Evolutionary conservation across 139 green algal genomes (phyloP), one percentile per base, ranked within the genome.

Genomic region (Axilococcus clingmanii): DNA sequence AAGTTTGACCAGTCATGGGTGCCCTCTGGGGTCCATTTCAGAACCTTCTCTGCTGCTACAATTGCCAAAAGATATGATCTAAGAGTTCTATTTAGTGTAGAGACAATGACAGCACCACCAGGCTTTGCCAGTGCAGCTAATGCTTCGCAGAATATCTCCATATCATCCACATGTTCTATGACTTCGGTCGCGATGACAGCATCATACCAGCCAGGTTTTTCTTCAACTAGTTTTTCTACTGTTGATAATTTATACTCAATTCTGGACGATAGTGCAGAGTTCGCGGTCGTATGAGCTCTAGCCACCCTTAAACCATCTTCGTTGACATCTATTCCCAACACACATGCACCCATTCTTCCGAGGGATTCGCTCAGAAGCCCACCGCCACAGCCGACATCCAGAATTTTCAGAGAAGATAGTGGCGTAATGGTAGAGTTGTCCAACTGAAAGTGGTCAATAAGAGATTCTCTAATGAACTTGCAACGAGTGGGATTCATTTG

Each of bases 361-460:
- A 96, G 59, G 1, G 78, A 59, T 68, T 94, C 85, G 8, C 62
- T 41, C 20, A 95, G 65, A 20, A 95, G 68, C 20, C 88, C 88
- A 7, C 85, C 87, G 5, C 88, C 88, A 59, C 85, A 95, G 22
- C 88, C 88, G 20, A 96, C 85, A 54, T 96, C 88, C 52, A 94
- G 57, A 31, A 92, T 42, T 0, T 24, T 40, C n/a, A 83, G 54
- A 23, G 48, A 56, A 23, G 52, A 42, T 25, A 81, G 61, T 0
- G 76, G 69, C 6, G 36, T 23, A 11, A 44, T 17, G 16, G 17
- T 3, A 15, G n/a, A 7, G 12, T n/a, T 3, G 31, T 69, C 36
- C n/a, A 46, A 17, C n/a, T 50, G 43, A 34, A 66, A 75, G 23
- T 52, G 31, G 7, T 49, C 35, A 40, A 65, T 78, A 5, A 91